Percentiles rank a stretch among this genome's conserved stretches.
Evolutionary conservation across 441 rosid genomes (phyloP).

Genomic region (Viola pubescens): DNA sequence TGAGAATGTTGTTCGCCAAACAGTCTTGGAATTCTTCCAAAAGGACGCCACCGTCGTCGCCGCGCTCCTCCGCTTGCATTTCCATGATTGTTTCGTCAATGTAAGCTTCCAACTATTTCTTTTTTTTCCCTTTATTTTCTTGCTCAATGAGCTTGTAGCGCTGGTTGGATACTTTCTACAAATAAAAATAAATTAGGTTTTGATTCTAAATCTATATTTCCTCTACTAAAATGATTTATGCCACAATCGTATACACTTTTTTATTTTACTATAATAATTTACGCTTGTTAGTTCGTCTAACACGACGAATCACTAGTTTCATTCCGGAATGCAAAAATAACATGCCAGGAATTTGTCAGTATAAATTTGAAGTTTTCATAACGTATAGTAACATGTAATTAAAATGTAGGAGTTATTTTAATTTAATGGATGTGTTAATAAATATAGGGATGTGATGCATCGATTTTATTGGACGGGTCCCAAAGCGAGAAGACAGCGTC

Average conservation of each 20-base stretch:
- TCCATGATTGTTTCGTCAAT: constrained; percentile 55
- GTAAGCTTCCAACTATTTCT: constrained; percentile 22
- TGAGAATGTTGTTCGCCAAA: constrained; percentile 27
- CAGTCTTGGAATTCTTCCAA: constrained; percentile 1
- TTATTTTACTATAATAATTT: too few relatives aligned
- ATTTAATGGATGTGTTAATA: not conserved
- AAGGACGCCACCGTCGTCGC: constrained; percentile 27
- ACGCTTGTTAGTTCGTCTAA: too few relatives aligned
- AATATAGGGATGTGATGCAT: constrained; percentile 61
- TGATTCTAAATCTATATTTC: too few relatives aligned
- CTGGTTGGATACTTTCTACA: too few relatives aligned
- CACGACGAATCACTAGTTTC: too few relatives aligned
- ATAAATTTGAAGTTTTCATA: not conserved
- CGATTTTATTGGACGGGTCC: constrained; percentile 41
- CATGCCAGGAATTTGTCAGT: not conserved
- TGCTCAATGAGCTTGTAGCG: too few relatives aligned
- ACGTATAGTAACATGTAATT: too few relatives aligned
- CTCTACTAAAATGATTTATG: too few relatives aligned
- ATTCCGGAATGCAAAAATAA: too few relatives aligned
- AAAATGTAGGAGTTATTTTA: not conserved
- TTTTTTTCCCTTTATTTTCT: not conserved
- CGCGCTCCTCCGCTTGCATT: constrained; percentile 46
- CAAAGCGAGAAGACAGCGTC: constrained; percentile 39
- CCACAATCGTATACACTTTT: too few relatives aligned
- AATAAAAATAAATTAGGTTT: too few relatives aligned